Conservation (phyloP, 2,329 filamentous ascomycete genomes). For the Diplodia seriata region DNA sequence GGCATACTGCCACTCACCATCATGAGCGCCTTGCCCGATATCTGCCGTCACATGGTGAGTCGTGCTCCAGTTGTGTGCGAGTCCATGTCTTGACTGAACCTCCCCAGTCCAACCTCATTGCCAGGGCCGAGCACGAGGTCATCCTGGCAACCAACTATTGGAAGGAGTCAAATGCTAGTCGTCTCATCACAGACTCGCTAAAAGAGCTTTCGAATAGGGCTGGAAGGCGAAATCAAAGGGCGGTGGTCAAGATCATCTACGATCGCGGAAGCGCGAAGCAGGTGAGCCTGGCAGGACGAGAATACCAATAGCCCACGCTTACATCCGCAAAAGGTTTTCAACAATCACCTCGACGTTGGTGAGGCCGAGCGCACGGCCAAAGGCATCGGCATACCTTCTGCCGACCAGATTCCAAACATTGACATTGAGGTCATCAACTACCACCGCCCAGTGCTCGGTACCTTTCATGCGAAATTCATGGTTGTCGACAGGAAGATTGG, state of each 20-base stretch:
- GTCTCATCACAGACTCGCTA: constrained; percentile 71
- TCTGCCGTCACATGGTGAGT: constrained; percentile 69
- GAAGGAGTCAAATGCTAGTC: constrained; percentile 72
- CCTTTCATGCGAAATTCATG: constrained; percentile 80
- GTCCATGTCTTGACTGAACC: not conserved
- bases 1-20: constrained; percentile 73
- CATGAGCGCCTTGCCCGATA: constrained; percentile 72
- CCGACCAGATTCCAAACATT: constrained; percentile 72
- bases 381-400: constrained; percentile 65
- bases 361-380: constrained; percentile 64
- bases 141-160: constrained; percentile 79
- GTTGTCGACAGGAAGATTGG: constrained; percentile 75
- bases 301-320: not conserved
- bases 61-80: not conserved
- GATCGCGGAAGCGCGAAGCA: constrained; percentile 73
- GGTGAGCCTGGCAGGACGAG: constrained; percentile 38
- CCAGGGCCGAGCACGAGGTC: constrained; percentile 73
- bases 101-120: constrained; percentile 70
- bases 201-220: constrained; percentile 72
- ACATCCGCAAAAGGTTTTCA: constrained; percentile 51
- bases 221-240: constrained; percentile 61
- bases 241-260: constrained; percentile 77
- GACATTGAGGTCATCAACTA: constrained; percentile 77
- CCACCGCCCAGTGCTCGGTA: constrained; percentile 73
- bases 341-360: constrained; percentile 69